Evolutionary conservation across 2,329 filamentous ascomycete genomes (phyloP).

Genomic region (Lachnellula cervina): DNA sequence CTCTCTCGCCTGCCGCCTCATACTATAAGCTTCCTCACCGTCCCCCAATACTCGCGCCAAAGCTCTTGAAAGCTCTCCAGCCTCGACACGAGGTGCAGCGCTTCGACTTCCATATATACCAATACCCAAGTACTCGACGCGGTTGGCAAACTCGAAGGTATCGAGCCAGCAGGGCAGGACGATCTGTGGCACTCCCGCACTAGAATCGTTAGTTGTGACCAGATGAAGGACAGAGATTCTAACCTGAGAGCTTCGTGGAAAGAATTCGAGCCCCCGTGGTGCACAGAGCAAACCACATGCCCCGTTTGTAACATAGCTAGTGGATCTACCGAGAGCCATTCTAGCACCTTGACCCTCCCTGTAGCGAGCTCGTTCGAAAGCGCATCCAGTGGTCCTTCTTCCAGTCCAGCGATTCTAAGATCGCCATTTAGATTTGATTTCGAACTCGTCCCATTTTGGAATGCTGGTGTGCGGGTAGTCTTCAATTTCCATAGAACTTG

Average conservation of each 20-base stretch:
- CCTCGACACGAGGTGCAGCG: constrained; percentile 14
- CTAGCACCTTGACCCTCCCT: constrained; percentile 34
- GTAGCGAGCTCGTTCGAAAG: constrained; percentile 6
- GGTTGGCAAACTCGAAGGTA: constrained; percentile 40
- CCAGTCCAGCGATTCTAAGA: not conserved
- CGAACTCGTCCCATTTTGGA: not conserved
- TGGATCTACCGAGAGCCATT: constrained; percentile 40
- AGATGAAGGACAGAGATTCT: constrained; percentile 15
- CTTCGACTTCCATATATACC: constrained; percentile 28
- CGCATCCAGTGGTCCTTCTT: constrained; percentile 6
- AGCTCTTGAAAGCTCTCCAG: constrained; percentile 13
- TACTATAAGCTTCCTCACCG: constrained; percentile 7
- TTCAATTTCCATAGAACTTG: constrained; percentile 36
- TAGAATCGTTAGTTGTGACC: constrained; percentile 14
- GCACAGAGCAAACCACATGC: constrained; percentile 33
- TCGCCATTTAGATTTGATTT: not conserved
- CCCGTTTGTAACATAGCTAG: constrained; percentile 34
- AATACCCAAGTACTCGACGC: constrained; percentile 39
- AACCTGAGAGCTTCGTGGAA: constrained; percentile 43
- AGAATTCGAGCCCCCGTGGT: constrained; percentile 39
- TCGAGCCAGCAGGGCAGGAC: constrained; percentile 44
- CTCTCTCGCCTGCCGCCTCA: constrained; percentile 16
- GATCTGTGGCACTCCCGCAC: constrained; percentile 42
- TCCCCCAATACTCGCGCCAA: constrained; percentile 17
- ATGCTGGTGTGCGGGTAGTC: constrained; percentile 9